A percentile compares a stretch with the other conserved stretches of the same genome.
These are phyloP conservation scores for Decorospora gaudefroyi DNA, from an alignment of 2,329 filamentous ascomycete species.

Conservation along the genomic window DNA sequence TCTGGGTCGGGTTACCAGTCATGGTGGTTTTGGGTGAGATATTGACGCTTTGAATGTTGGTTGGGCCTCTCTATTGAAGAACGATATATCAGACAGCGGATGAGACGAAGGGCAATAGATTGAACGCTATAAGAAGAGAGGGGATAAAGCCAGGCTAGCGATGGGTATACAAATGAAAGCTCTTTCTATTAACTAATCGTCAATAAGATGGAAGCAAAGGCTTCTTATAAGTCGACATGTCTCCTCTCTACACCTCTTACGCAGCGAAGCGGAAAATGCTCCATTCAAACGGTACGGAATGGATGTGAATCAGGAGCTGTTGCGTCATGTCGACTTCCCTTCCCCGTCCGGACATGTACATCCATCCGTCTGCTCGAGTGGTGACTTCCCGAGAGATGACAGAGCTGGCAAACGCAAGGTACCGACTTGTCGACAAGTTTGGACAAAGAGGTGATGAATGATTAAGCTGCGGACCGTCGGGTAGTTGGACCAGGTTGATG, in stretches of 20 bases:
- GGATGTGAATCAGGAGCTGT: conserved; percentile 6
- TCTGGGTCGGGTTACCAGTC: conserved; percentile 14
- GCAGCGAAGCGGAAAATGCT: conserved; percentile 15
- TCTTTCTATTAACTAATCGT: background rate
- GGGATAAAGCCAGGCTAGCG: too few species aligned
- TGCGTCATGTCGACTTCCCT: conserved; percentile 16
- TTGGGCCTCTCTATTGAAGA: too few species aligned
- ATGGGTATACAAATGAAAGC: too few species aligned
- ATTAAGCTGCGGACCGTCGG: background rate
- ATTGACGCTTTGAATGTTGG: too few species aligned
- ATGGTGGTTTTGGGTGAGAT: conserved; percentile 10
- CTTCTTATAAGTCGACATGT: conserved; percentile 7
- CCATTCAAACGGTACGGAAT: conserved; percentile 15
- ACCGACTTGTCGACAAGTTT: too few species aligned
- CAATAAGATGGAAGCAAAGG: background rate
- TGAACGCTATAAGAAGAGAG: too few species aligned
- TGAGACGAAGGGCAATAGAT: too few species aligned
- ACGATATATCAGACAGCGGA: too few species aligned
- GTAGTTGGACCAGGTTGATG: background rate
- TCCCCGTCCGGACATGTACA: conserved; percentile 16
- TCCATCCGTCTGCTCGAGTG: conserved; percentile 7
- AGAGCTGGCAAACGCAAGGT: conserved; percentile 13
- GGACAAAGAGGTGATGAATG: conserved; percentile 2
- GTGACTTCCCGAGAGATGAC: conserved; percentile 7
- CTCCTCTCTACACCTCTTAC: background rate